A percentile compares a stretch with the other conserved stretches of the same genome.
These are phyloP conservation scores for Teratosphaeria pseudoeucalypti DNA, from an alignment of 2,329 filamentous ascomycete species.

Conservation along the genomic window DNA sequence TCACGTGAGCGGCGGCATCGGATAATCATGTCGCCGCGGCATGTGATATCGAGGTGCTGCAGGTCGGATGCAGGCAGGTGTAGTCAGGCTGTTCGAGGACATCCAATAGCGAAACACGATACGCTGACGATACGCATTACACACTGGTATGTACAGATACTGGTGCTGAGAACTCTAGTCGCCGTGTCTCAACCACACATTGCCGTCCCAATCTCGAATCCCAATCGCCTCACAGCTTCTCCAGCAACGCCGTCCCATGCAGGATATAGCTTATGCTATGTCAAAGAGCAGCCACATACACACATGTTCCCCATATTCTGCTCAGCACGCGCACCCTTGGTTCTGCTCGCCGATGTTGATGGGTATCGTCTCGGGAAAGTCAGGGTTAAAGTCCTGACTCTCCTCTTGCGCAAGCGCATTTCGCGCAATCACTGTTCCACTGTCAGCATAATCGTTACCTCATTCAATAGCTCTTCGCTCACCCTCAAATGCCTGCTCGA, in stretches of 20 bases:
- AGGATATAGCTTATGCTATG: not conserved
- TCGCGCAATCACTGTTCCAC: constrained; percentile 72
- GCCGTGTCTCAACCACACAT: not conserved
- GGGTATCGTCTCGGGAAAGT: constrained; percentile 96
- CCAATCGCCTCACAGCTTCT: not conserved
- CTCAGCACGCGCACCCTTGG: constrained; percentile 80
- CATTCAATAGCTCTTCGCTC: constrained; percentile 7
- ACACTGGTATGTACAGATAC: not conserved
- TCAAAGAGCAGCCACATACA: not conserved
- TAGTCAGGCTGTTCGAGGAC: not conserved
- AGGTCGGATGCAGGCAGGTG: no score
- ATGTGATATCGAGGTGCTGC: not conserved
- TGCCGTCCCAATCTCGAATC: not conserved
- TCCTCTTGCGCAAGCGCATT: constrained; percentile 95
- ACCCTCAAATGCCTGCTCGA: constrained; percentile 74
- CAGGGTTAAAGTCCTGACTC: constrained; percentile 92
- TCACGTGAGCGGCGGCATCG: not conserved
- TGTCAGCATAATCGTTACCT: not conserved
- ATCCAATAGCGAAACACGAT: not conserved
- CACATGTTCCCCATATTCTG: not conserved
- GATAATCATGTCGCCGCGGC: not conserved
- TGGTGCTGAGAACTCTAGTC: not conserved
- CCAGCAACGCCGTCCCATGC: not conserved
- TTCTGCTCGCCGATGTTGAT: constrained; percentile 92
- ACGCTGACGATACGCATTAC: not conserved